Base-by-base conservation (phyloP, 1,284 basidiomycete genomes). In the Xerocomus minutiporus region DNA sequence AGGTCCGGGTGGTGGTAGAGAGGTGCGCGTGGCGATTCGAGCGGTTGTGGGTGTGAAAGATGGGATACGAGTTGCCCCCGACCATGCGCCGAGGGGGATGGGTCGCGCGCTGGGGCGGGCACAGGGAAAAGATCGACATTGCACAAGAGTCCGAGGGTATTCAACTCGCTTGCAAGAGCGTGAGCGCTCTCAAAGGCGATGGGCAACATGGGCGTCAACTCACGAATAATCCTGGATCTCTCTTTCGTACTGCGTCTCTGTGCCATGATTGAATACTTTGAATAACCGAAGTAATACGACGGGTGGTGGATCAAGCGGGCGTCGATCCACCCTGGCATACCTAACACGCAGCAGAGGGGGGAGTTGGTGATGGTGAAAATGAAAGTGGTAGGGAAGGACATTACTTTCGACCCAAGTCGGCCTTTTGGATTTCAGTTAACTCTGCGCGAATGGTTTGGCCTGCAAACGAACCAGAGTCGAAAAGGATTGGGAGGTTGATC, bases 351-450 rank as follows among this genome's bases (percentile, higher is more conserved):
- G 31, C 25, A 26, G 28, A 32, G 43, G 12, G 48, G 53, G 34
- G 29, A 46, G 20, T 8, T n/a, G 25, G 52, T 31, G 23, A 40
- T 8, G 54, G 11, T 17, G 48, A 15, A 11, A 7, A 32, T 15
- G 23, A 45, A 26, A 26, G 41, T 8, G 42, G 26, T 2, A 23
- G 42, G n/a, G n/a, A 42, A 23, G 38, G 40, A 34, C 40, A 71
- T 61, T 64, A 85, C 83, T 85, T 85, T 71, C 83, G 71, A 15
- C 83, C 83, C 35, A 85, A 67, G 64, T 84, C 74, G 15, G 83
- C 83, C 54, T 83, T 82, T 64, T 85, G 83, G 7, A 85, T 67
- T 67, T 86, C 84, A 48, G 70, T 60, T 42, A 86, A 71, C 65
- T 83, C 75, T 58, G 81, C 80, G 49, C 84, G 79, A 46, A 86